Conservation (phyloP, 345 rosid genomes). For the Adansonia digitata region DNA sequence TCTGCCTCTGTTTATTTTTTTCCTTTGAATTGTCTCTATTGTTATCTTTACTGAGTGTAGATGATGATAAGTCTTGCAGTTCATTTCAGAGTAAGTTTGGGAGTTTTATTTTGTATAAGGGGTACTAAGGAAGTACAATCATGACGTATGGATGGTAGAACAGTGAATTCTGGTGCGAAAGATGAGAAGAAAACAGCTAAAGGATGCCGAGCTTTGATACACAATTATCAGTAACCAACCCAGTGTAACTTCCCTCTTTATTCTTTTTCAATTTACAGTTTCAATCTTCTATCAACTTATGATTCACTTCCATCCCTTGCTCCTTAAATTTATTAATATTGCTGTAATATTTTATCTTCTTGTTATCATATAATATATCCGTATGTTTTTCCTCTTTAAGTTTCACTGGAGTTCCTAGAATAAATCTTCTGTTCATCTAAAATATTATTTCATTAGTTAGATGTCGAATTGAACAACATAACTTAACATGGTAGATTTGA, state of each 20-base stretch:
- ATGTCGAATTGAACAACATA: not conserved
- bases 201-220: conserved; percentile 44
- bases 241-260: conserved; percentile 25
- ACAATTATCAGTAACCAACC: conserved; percentile 20
- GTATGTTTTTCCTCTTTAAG: not conserved
- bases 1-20: not conserved
- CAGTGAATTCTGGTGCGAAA: conserved; percentile 12
- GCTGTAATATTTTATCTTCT: not conserved
- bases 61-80: not conserved
- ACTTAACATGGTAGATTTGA: not conserved
- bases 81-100: conserved; percentile 6
- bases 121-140: conserved; percentile 11
- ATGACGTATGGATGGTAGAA: conserved; percentile 21
- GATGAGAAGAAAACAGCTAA: conserved; percentile 29
- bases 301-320: not conserved
- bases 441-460: not conserved
- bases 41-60: conserved; percentile 4
- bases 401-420: not conserved
- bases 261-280: not conserved
- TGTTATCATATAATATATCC: not conserved
- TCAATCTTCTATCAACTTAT: not conserved
- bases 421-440: not conserved
- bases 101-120: conserved; percentile 13
- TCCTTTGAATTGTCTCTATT: not conserved
- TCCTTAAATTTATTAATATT: not conserved